These are phyloP conservation scores for Sporodiniella umbellata DNA, from an alignment of 371 early-diverging fungal species.

Conservation along the genomic window DNA sequence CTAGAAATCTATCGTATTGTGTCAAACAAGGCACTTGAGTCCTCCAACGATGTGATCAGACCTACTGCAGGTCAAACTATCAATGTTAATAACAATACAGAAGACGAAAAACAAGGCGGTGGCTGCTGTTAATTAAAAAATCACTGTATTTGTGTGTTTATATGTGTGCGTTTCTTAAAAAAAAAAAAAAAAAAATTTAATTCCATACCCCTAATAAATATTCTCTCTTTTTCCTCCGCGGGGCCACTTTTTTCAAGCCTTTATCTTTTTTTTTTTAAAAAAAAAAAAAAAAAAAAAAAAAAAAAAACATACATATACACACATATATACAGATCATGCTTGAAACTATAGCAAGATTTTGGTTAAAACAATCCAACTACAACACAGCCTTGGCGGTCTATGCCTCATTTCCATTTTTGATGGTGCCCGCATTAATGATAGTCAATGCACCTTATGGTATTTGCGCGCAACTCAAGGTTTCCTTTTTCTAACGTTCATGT, in stretches of 20 bases:
- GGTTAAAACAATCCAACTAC: constrained; percentile 13
- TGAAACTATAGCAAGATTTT: constrained; percentile 3
- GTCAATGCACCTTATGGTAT: constrained; percentile 30
- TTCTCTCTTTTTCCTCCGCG: too few species aligned
- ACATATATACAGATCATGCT: too few species aligned
- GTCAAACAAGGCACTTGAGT: constrained; percentile 89
- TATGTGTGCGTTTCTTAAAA: too few species aligned
- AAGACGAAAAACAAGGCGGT: constrained; percentile 68
- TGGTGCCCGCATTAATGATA: constrained; percentile 10
- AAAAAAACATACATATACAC: too few species aligned
- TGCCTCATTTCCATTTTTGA: constrained; percentile 12
- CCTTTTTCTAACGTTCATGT: too few species aligned
- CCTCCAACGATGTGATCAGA: constrained; percentile 64
- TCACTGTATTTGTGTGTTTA: neutral
- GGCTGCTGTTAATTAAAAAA: constrained; percentile 55
- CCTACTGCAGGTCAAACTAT: constrained; percentile 79
- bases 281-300: too few species aligned
- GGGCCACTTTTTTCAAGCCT: too few species aligned
- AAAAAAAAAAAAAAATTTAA: too few species aligned
- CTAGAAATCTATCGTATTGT: constrained; percentile 93
- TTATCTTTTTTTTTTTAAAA: neutral
- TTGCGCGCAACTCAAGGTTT: too few species aligned
- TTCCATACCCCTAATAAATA: too few species aligned
- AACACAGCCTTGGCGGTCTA: constrained; percentile 17
- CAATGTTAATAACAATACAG: constrained; percentile 65